Conservation (phyloP, 306 rosid species). For the Begonia peltatifolia region DNA sequence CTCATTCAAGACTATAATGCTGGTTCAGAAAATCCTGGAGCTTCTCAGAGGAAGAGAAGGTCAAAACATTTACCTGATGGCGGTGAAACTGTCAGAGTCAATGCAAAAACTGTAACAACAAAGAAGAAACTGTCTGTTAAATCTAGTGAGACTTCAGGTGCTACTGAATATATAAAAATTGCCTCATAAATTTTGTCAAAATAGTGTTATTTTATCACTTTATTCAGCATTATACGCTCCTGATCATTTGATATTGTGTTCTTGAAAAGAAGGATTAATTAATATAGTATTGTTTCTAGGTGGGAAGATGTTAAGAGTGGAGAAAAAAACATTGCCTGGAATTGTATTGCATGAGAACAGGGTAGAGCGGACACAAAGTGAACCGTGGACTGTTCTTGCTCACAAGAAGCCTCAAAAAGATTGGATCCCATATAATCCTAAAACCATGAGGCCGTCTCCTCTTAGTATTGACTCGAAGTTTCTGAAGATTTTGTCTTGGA, state of each 20-base stretch:
- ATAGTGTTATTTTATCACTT: not conserved
- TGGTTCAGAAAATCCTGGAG: constrained; percentile 18
- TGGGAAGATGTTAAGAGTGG: constrained; percentile 20
- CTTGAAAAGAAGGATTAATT: constrained; percentile 4
- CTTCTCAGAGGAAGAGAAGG: constrained; percentile 31
- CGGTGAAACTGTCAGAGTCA: constrained; percentile 20
- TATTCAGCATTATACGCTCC: not conserved
- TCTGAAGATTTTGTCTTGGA: constrained; percentile 82
- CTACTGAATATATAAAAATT: constrained; percentile 10
- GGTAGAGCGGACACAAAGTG: constrained; percentile 25
- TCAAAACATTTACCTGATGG: constrained; percentile 21
- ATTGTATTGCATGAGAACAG: constrained; percentile 15
- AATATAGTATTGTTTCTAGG: constrained; percentile 24
- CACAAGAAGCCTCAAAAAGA: constrained; percentile 92
- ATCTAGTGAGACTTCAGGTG: constrained; percentile 45
- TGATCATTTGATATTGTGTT: not conserved
- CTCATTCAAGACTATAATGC: constrained; percentile 17
- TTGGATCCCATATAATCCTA: constrained; percentile 89
- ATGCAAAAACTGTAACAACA: constrained; percentile 8
- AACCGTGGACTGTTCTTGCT: constrained; percentile 83
- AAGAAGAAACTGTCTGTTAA: constrained; percentile 31
- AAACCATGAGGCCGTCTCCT: constrained; percentile 58
- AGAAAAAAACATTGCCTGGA: constrained; percentile 31
- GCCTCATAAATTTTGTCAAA: constrained; percentile 1
- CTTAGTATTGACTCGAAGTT: constrained; percentile 44